These are phyloP conservation scores for Centrapalus pauciflorus DNA, from an alignment of 129 eudicot genomes.

Conservation along the genomic window DNA sequence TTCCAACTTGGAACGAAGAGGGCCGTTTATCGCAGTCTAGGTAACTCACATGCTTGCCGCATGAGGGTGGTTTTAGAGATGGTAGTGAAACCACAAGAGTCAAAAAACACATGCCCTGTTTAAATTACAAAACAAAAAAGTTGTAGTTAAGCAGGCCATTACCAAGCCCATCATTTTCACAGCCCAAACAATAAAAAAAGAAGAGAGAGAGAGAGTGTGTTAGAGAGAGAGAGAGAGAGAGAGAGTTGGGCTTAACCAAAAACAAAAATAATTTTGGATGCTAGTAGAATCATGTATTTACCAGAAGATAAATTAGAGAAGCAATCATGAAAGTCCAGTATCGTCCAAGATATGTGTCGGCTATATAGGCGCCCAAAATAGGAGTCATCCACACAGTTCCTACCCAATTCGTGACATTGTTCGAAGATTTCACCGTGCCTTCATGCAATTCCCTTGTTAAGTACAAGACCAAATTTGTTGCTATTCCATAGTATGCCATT, in stretches of 20 bases:
- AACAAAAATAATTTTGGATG: not conserved
- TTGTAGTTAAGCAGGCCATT: not conserved
- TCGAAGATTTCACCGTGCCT: constrained; percentile 58
- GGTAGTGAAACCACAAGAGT: constrained; percentile 44
- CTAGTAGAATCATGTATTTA: constrained; percentile 1
- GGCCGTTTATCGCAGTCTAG: constrained; percentile 33
- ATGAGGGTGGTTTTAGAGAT: constrained; percentile 40
- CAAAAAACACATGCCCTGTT: constrained; percentile 51
- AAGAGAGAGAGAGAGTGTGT: no score
- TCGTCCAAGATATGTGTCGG: constrained; percentile 49
- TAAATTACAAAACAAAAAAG: not conserved
- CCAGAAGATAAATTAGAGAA: constrained; percentile 34
- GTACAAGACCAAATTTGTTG: constrained; percentile 47
- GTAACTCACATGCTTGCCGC: constrained; percentile 26
- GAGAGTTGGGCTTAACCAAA: no score
- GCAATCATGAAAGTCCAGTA: constrained; percentile 55
- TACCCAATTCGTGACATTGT: constrained; percentile 63
- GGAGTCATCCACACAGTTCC: constrained; percentile 62
- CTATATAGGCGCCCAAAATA: constrained; percentile 47
- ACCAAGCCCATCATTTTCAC: not conserved
- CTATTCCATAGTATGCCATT: constrained; percentile 55
- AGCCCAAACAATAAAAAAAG: no score
- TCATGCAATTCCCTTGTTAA: constrained; percentile 41
- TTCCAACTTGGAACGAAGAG: constrained; percentile 34
- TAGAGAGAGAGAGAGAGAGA: no score